These are phyloP conservation scores for Naegleria fowleri DNA, from an alignment of 208 protist genomes.

Conservation along the genomic window DNA sequence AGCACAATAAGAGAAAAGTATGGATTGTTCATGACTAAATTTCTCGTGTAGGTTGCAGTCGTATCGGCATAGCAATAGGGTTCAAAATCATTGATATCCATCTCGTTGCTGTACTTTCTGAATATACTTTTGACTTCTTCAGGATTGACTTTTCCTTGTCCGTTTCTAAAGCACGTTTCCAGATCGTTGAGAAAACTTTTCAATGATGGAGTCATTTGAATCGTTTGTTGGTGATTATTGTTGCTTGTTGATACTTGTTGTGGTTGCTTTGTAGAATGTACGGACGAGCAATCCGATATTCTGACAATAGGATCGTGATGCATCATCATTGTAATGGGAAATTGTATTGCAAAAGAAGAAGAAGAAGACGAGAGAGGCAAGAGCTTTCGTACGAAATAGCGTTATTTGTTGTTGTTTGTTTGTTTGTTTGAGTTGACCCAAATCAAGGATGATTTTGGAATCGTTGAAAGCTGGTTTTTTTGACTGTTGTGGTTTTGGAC, in stretches of 20 bases:
- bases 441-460: too few relatives aligned
- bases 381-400: too few relatives aligned
- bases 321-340: too few relatives aligned
- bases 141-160: not conserved
- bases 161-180: not conserved
- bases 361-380: too few relatives aligned
- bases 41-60: not conserved
- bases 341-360: too few relatives aligned
- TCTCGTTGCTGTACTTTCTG: not conserved
- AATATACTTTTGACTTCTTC: not conserved
- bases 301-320: too few relatives aligned
- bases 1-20: not conserved
- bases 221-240: not conserved
- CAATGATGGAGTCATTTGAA: not conserved
- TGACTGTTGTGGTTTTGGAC: too few relatives aligned
- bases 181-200: not conserved
- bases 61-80: not conserved
- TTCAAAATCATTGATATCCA: not conserved
- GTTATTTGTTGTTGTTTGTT: too few relatives aligned
- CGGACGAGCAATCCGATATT: not conserved
- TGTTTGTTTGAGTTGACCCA: too few relatives aligned
- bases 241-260: not conserved
- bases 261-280: not conserved
- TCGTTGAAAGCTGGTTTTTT: too few relatives aligned
- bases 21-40: not conserved